Evolutionary conservation across 176 grass and related monocot genomes (phyloP), one percentile per base, ranked within the genome.

Genomic region (Eragrostis curvula): DNA sequence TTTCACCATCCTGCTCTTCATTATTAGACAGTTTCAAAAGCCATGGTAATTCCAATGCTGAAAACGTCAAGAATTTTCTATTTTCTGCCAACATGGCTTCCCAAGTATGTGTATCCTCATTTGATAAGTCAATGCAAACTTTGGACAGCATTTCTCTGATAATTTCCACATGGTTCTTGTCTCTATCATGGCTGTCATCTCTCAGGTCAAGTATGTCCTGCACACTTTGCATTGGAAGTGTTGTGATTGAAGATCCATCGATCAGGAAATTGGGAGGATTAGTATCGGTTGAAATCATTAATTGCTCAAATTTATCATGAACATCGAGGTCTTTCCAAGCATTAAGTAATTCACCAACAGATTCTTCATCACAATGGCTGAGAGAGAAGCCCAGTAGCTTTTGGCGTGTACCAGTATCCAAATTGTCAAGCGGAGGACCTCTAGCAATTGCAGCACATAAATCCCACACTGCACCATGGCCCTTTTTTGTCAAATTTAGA

Each of bases 281-380:
- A 48, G 86, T 88, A 78, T 73, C 89, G 9, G 89, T 89, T 60
- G 55, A 74, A 91, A 85, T 70, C 74, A 86, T 91, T 70, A 97
- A 81, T 81, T 90, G 85, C 82, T 95, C 90, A 83, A 94, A 79
- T 79, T 84, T 84, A 85, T 84, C 84, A 84, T 77, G 85, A 72
- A 91, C 84, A 85, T 95, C 90, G 65, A 98, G 70, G 53, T 98
- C 95, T 71, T 98, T 98, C 95, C 95, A 98, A 47, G 78, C 92
- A 98, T 86, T 95, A 73, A 98, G 85, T 80, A 98, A 77, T 77
- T 95, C 92, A 9, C 95, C 92, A 71, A 98, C 80, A 74, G 90
- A 98, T 78, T 88, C 90, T 49, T 91, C 72, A 27, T 98, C 92
- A 79, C 95, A 98, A 81, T 98, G 86, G 75, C 78, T 84, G 23